Percentiles rank a stretch among this genome's conserved stretches.
Conservation (phyloP, 805 yeast genomes). For the Candida qinlingensis region DNA sequence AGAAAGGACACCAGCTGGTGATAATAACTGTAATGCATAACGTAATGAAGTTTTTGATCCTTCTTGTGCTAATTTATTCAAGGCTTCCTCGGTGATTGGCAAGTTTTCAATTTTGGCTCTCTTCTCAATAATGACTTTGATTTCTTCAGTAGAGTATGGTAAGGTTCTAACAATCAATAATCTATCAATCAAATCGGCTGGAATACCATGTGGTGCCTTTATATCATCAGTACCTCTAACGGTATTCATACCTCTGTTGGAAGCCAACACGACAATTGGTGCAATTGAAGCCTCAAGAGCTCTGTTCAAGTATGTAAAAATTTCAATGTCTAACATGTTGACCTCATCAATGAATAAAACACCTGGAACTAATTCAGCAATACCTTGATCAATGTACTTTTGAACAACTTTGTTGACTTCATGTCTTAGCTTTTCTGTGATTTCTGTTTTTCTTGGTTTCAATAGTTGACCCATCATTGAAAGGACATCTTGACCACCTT, state of each 20-base stretch:
- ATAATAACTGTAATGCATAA: conserved; percentile 83
- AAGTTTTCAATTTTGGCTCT: conserved; percentile 76
- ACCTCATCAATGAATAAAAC: conserved; percentile 97
- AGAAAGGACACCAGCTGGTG: conserved; percentile 86
- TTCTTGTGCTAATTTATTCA: conserved; percentile 64
- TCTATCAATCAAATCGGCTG: conserved; percentile 91
- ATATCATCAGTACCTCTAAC: conserved; percentile 87
- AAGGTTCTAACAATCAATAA: conserved; percentile 86
- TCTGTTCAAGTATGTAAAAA: conserved; percentile 89
- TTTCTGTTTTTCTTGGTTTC: conserved; percentile 94
- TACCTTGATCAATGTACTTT: conserved; percentile 95
- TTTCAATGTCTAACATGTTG: conserved; percentile 96
- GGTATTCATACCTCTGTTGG: conserved; percentile 89
- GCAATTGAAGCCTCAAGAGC: conserved; percentile 90
- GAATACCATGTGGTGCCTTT: conserved; percentile 92
- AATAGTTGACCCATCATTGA: conserved; percentile 96
- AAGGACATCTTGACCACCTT: conserved; percentile 94
- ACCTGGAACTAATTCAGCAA: conserved; percentile 97
- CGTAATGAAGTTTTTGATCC: conserved; percentile 81
- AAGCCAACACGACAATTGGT: conserved; percentile 92
- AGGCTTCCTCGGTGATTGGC: conserved; percentile 60
- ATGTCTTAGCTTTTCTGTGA: conserved; percentile 87
- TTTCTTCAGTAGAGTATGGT: conserved; percentile 82
- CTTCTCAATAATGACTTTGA: conserved; percentile 73
- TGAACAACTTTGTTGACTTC: conserved; percentile 96